phyloP scores from a whole-genome alignment of 495 filamentous ascomycete species.

The Penicillium crystallinum region DNA sequence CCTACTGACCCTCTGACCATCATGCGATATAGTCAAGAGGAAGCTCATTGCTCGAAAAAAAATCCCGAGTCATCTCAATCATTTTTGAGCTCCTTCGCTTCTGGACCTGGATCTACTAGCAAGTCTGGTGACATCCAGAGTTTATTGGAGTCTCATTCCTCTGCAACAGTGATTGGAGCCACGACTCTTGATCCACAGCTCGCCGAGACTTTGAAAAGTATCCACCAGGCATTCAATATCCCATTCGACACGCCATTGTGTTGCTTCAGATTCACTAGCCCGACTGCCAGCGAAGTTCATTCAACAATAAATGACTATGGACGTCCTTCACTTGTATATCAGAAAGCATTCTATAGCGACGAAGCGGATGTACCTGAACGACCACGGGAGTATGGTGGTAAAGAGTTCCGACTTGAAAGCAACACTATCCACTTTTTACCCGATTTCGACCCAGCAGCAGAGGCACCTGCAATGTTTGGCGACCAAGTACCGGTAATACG shows the following conservation, averaged over 20 bases:
- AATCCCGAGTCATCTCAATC: slow-evolving; percentile 24
- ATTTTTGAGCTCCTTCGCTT: slow-evolving; percentile 9
- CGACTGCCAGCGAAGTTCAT: slow-evolving; percentile 23
- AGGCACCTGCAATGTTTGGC: slow-evolving; percentile 50
- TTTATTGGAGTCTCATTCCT: slow-evolving; percentile 20
- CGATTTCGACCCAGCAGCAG: slow-evolving; percentile 65
- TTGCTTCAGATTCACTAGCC: slow-evolving; percentile 25
- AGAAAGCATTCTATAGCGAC: slow-evolving; percentile 82
- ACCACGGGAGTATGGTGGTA: slow-evolving; percentile 78
- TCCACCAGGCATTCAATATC: slow-evolving; percentile 31
- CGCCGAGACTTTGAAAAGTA: slow-evolving; percentile 16
- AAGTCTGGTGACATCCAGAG: slow-evolving; percentile 4
- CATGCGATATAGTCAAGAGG: slow-evolving; percentile 64
- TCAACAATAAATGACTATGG: slow-evolving; percentile 30
- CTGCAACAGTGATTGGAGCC: slow-evolving; percentile 14
- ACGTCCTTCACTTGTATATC: slow-evolving; percentile 63
- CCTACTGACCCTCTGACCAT: slow-evolving; percentile 60
- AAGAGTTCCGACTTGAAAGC: slow-evolving; percentile 76
- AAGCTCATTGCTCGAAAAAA: slow-evolving; percentile 37
- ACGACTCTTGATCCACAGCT: slow-evolving; percentile 16
- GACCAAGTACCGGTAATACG: slow-evolving; percentile 39
- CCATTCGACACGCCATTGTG: slow-evolving; percentile 12
- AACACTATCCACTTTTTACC: slow-evolving; percentile 71
- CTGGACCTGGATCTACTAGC: slow-evolving; percentile 6
- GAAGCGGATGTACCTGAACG: slow-evolving; percentile 79